Base-by-base conservation (phyloP, 129 eudicot genomes). In the Chrysanthemum seticuspe region DNA sequence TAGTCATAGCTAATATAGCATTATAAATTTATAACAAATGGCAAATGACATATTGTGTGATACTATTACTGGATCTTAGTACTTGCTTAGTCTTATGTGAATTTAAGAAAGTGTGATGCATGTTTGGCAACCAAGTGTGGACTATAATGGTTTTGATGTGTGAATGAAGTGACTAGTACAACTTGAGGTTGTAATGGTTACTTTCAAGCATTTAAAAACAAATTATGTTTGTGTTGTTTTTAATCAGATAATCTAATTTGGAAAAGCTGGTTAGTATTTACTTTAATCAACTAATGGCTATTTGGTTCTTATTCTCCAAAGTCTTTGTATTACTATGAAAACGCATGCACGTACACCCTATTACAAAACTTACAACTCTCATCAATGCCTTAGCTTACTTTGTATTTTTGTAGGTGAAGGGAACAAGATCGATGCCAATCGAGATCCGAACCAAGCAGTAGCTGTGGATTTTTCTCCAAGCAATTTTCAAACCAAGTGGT, bases 381-480 rank as follows among this genome's bases (percentile, higher is more conserved):
- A 3, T 13, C 45, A 62, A 62, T 11, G 8, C 8, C 7, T 29
- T 5, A 5, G 34, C 14, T 62, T 27, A 6, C 13, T 31, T 19
- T 19, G 1, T 10, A 10, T 73, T 54, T 59, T 40, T 78, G 61
- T 62, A 78, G 82, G 73, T 3, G 82, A 71, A 64, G 66, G 15
- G 62, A 55, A 58, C 68, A 71, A 65, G 47, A 18, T 55, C 9
- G 73, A 63, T 15, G 68, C 73, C 4, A 78, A 45, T 64, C 77
- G 55, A 68, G 80, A 68, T 68, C 54, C 49, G 47, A 68, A 51
- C 61, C 69, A 15, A 71, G 82, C 57, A 71, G 67, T 65, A 55
- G 77, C 16, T 5, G 77, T 78, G 82, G 77, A 64, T 71, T 77
- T 78, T 71, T 71, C 82, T 27, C 40, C 63, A 45, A 78, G 73